Evolutionary conservation across 805 yeast genomes (phyloP).

Genomic region (Lipomyces starkeyi): DNA sequence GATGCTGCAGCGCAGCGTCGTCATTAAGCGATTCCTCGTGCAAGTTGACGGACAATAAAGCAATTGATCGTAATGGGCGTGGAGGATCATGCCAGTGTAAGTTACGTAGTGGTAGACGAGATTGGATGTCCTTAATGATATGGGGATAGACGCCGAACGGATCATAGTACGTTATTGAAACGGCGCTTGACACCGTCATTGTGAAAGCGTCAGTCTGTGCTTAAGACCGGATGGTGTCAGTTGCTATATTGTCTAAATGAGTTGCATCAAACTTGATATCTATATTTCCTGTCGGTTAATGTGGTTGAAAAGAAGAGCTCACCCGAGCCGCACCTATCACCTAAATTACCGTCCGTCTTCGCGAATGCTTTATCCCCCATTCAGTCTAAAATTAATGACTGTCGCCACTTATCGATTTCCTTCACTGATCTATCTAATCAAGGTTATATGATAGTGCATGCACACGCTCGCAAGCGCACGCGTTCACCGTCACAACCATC

Average conservation of each 20-base stretch:
- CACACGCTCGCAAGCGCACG: constrained; percentile 3
- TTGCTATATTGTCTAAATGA: background rate
- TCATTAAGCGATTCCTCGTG: constrained; percentile 61
- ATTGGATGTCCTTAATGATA: constrained; percentile 43
- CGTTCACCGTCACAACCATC: background rate
- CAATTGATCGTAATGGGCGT: constrained; percentile 67
- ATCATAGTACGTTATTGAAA: constrained; percentile 67
- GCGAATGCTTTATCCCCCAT: no score
- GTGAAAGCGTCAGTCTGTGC: background rate
- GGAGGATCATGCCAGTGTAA: constrained; percentile 69
- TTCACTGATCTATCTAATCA: background rate
- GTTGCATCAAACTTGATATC: background rate
- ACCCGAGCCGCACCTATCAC: background rate
- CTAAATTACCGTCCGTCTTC: no score
- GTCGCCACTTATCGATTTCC: background rate
- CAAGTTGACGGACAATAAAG: constrained; percentile 59
- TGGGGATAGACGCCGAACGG: constrained; percentile 66
- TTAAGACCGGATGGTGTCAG: background rate
- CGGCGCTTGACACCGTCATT: constrained; percentile 19
- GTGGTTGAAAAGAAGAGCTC: no score
- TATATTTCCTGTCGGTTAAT: background rate
- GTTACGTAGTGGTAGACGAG: constrained; percentile 59
- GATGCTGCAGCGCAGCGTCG: constrained; percentile 45
- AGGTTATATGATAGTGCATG: background rate
- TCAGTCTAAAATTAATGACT: background rate